Percentiles rank a stretch among this genome's conserved stretches.
Conservation (phyloP, 1,284 basidiomycete species). For the Rhodotorula sp. region DNA sequence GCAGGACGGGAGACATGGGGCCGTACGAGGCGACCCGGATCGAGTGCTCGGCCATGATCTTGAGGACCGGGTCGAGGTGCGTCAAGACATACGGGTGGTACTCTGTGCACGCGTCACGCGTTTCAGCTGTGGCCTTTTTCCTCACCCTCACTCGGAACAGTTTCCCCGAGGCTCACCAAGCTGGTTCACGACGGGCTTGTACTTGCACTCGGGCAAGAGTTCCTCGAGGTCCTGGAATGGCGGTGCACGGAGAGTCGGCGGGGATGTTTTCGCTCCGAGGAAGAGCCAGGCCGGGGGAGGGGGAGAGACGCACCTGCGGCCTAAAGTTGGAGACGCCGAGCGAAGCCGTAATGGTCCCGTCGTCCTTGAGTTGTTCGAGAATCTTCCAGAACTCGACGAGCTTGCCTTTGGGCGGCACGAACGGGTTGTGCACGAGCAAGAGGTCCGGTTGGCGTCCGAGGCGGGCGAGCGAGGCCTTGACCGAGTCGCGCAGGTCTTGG, state of each 20-base stretch:
- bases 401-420: slow-evolving; percentile 34
- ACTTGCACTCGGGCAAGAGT: slow-evolving; percentile 34
- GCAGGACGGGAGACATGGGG: slow-evolving; percentile 50
- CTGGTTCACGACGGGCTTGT: slow-evolving; percentile 43
- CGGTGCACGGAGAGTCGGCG: no score
- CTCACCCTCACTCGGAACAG: neutral
- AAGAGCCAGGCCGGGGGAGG: neutral
- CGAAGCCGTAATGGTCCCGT: slow-evolving; percentile 39
- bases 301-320: slow-evolving; percentile 17
- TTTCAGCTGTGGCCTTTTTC: no score
- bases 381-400: slow-evolving; percentile 42
- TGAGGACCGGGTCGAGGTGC: slow-evolving; percentile 39
- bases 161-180: slow-evolving; percentile 4
- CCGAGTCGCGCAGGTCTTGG: slow-evolving; percentile 18
- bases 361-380: slow-evolving; percentile 43
- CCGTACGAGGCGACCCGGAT: slow-evolving; percentile 58
- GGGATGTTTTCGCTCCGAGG: no score
- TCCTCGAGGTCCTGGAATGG: slow-evolving; percentile 33
- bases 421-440: slow-evolving; percentile 41
- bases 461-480: slow-evolving; percentile 14
- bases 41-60: slow-evolving; percentile 38
- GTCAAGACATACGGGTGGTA: slow-evolving; percentile 44
- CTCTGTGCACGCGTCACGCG: slow-evolving; percentile 12
- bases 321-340: slow-evolving; percentile 45
- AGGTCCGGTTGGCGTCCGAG: slow-evolving; percentile 30